phyloP scores from a whole-genome alignment of 257 asterid genomes.

The Solanum rostratum region DNA sequence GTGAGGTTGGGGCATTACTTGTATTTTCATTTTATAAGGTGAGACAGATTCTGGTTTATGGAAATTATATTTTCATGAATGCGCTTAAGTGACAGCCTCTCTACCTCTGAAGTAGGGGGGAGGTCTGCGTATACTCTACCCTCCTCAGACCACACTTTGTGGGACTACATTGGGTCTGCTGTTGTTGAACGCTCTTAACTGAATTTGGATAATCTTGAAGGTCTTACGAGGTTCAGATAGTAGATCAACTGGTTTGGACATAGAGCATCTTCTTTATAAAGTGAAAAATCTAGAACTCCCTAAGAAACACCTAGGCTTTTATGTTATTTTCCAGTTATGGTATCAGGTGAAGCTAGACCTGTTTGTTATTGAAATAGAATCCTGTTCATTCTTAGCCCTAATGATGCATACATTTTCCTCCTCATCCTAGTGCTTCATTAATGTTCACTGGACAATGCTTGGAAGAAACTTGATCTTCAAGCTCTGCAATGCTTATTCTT shows the following conservation, averaged over 20 bases:
- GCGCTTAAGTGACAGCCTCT: neutral
- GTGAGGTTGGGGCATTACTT: neutral
- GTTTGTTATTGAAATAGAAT: neutral
- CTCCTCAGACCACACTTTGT: neutral
- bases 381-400: neutral
- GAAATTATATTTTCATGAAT: neutral
- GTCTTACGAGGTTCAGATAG: neutral
- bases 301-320: neutral
- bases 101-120: neutral
- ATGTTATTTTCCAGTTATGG: neutral
- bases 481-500: neutral
- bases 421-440: neutral
- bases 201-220: neutral
- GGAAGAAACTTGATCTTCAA: neutral
- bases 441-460: neutral
- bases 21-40: neutral
- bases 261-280: neutral
- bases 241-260: neutral
- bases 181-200: neutral
- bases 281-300: neutral
- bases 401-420: neutral
- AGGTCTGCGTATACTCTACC: neutral
- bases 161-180: neutral
- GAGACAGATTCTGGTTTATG: neutral
- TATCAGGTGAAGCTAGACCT: neutral